Evolutionary conservation across 2,329 filamentous ascomycete genomes (phyloP), one percentile per base, ranked within the genome.

Genomic region (Colletotrichum sp.): DNA sequence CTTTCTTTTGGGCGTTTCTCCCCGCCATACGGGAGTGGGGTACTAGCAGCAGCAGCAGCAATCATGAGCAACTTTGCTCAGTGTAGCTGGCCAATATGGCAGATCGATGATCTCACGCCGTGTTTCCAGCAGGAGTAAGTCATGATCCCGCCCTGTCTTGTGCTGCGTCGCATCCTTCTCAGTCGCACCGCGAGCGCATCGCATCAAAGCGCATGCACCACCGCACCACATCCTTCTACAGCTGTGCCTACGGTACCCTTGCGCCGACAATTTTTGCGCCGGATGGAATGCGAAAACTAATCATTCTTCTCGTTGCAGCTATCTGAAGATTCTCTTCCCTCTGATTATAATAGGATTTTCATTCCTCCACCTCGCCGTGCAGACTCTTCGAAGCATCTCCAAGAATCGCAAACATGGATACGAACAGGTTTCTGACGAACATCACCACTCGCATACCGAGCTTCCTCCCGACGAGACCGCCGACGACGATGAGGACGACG

Each of bases 291-390:
- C 57, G 16, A n/a, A 65, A 52, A 49, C 75, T 76, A n/a, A 76
- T 24, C 30, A 12, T 60, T 39, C 28, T 62, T 67, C 71, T 76
- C 26, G 78, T 21, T 83, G 3, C n/a, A 96, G 95, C 84, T 96
- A 95, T 84, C 90, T 98, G 70, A 93, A 95, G 85, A 92, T 95
- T 76, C 88, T 98, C 63, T 89, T 99, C 71, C 97, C 97, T 71
- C 87, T 97, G 76, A 86, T 93, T 77, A 89, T 94, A 74, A 91
- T 96, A 84, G 90, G 86, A 78, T 80, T 94, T 30, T 99, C 97
- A 8, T 83, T 96, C 79, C 83, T 94, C 68, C 89, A 92, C 79
- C 90, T 98, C 72, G 79, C 90, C 75, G 82, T 90, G 79, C 92
- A 93, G 81, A 87, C 90, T 79, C 83, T 92, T 78, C 87, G 88